Base-by-base conservation (phyloP, 2,329 filamentous ascomycete species). In the Xylaria sp. region DNA sequence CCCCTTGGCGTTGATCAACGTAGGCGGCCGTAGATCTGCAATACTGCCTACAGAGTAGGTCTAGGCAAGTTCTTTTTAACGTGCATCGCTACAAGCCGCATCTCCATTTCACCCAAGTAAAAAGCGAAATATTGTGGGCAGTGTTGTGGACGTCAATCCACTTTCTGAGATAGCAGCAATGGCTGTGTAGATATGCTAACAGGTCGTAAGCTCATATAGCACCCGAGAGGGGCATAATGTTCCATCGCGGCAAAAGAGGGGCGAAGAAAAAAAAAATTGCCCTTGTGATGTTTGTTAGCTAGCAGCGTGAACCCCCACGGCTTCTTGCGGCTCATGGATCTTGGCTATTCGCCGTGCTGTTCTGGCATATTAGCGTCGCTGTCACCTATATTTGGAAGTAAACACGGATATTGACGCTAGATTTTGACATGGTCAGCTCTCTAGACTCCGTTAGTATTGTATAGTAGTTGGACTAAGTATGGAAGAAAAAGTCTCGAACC, bases 341-440 rank as follows among this genome's bases (percentile, higher is more conserved):
- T 39, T 51, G 10, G 20, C 46, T 51, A 51, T 36, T 6, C 36
- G 28, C 41, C 41, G 36, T 49, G 28, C 43, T 48, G 33, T 43
- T 28, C 33, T 36, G 33, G 31, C 15, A 48, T 51, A 7, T 54
- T 65, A 68, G 62, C 43, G 43, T 51, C 28, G 3, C 25, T 60
- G 13, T 51, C 39, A 31, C 41, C 67, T 66, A 66, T 62, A 69
- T 66, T 66, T 66, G 58, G 63, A 66, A 63, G 36, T 54, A 39
- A 9, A 13, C 25, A 54, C 28, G 46, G 62, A 49, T 20, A 54
- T 46, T 43, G 23, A 56, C 28, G 25, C 51, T 61, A 58, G 15
- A 15, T 28, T 52, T 13, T n/a, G 23, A 57, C 13, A 43, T 20
- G 1, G 49, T 20, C n/a, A 25, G 39, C 25, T 48, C 39, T 33